Conservation (phyloP, 192 early-diverging fungal species). For the Umbelopsis ramanniana region DNA sequence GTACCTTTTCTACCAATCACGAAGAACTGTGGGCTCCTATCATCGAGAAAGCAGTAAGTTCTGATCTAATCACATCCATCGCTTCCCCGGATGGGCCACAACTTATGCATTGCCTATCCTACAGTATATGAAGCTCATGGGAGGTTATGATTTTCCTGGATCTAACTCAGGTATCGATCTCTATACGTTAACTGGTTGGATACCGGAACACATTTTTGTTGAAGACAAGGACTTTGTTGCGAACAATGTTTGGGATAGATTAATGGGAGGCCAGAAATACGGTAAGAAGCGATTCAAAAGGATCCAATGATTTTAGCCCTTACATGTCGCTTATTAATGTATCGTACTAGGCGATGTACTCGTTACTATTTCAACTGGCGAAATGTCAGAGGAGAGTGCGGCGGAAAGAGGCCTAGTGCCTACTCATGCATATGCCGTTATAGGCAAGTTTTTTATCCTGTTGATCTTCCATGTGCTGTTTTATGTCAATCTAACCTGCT, state of each 20-base stretch:
- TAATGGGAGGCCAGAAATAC: constrained; percentile 65
- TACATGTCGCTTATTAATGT: background rate
- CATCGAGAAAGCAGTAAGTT: constrained; percentile 84
- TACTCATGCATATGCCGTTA: constrained; percentile 89
- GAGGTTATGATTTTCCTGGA: constrained; percentile 94
- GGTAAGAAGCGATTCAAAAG: constrained; percentile 40
- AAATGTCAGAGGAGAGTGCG: constrained; percentile 68
- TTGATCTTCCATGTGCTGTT: background rate
- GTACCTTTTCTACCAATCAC: constrained; percentile 79
- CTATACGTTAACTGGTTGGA: constrained; percentile 86
- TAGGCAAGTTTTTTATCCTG: constrained; percentile 47
- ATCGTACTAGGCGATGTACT: constrained; percentile 62
- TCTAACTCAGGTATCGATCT: constrained; percentile 92
- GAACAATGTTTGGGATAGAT: constrained; percentile 74
- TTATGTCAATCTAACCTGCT: constrained; percentile 22
- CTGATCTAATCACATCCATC: background rate
- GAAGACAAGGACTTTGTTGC: constrained; percentile 67
- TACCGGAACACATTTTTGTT: constrained; percentile 91
- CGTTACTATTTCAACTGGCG: constrained; percentile 85
- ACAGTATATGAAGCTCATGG: constrained; percentile 91
- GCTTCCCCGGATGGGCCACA: background rate
- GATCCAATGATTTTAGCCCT: background rate
- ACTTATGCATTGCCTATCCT: background rate
- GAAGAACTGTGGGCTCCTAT: constrained; percentile 85
- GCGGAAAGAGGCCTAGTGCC: constrained; percentile 76